Percentiles rank a stretch among this genome's conserved stretches.
Evolutionary conservation across 129 eudicot genomes (phyloP).

Genomic region (Deinandra increscens): DNA sequence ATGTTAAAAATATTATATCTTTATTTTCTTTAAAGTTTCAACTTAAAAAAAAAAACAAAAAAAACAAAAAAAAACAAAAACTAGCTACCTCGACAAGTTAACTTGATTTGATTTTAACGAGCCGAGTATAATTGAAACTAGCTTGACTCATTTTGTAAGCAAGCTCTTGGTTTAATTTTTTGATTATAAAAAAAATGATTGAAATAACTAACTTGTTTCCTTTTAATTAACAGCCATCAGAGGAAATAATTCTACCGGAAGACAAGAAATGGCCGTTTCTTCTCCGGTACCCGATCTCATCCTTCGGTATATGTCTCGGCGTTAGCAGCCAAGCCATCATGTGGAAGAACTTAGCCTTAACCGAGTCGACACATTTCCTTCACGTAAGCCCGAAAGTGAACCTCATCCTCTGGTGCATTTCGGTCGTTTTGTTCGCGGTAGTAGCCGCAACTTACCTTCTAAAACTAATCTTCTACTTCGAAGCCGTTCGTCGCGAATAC

Average conservation of each 20-base stretch:
- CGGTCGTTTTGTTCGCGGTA: constrained; percentile 36
- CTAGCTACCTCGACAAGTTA: too few relatives aligned
- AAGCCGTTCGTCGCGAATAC: constrained; percentile 81
- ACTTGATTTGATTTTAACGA: too few relatives aligned
- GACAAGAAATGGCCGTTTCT: constrained; percentile 83
- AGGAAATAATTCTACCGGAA: constrained; percentile 62
- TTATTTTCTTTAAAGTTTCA: too few relatives aligned
- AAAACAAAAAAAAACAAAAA: too few relatives aligned
- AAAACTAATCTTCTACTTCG: constrained; percentile 68
- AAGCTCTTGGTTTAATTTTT: too few relatives aligned
- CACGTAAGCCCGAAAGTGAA: constrained; percentile 47
- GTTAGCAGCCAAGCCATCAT: constrained; percentile 74
- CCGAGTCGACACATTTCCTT: constrained; percentile 53
- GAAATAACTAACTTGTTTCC: too few relatives aligned
- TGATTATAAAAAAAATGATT: too few relatives aligned
- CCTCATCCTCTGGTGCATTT: constrained; percentile 57
- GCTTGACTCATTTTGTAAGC: too few relatives aligned
- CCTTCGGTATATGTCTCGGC: constrained; percentile 83
- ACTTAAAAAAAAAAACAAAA: too few relatives aligned
- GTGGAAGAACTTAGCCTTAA: constrained; percentile 64
- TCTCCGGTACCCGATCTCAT: constrained; percentile 61
- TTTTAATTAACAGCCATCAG: constrained; percentile 55
- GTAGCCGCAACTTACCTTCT: constrained; percentile 46
- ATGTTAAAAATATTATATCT: too few relatives aligned
- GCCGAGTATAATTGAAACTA: too few relatives aligned